Evolutionary conservation across 495 filamentous ascomycete genomes (phyloP), one percentile per base, ranked within the genome.

Genomic region (Aspergillus bertholletiae): DNA sequence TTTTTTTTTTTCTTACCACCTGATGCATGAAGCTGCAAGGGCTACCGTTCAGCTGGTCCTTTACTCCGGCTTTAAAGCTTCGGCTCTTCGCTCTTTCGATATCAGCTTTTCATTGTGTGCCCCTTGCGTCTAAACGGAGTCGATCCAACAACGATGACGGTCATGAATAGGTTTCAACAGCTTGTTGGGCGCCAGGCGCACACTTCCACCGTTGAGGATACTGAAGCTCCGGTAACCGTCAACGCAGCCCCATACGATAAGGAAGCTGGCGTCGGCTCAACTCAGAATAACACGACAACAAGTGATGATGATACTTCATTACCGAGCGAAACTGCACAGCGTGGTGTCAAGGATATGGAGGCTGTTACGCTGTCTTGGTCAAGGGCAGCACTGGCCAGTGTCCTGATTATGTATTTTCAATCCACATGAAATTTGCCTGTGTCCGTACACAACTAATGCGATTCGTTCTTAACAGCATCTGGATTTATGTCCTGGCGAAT

Each of bases 351-450:
- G 37, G 61, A 69, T 43, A 63, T 74, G 6, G 68, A 80, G 53
- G 77, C 76, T n/a, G 61, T 73, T 11, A 75, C 74, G 17, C 49
- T 60, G 43, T 63, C 66, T 12, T 80, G 77, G 77, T 68, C 63
- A 0, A 65, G 58, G 49, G 45, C 40, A 21, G 45, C 70, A 13
- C 56, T 80, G n/a, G 66, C 71, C 49, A 48, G 55, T 4, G 63
- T 73, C 3, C 77, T 78, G 27, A 47, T 57, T n/a, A 57, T 69
- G 73, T 79, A 65, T 21, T 62, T 50, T 22, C 34, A 8, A 3
- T 17, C 17, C 7, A 7, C 45, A 5, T 26, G 7, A 11, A 1
- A 12, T 9, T 11, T 21, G 24, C 7, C 30, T 2, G 3, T 32
- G 30, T 9, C 30, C 8, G 30, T 32, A 32, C 13, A 5, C 2